Conservation (phyloP, 352 stramenopile species). For the Pythium biforme region DNA sequence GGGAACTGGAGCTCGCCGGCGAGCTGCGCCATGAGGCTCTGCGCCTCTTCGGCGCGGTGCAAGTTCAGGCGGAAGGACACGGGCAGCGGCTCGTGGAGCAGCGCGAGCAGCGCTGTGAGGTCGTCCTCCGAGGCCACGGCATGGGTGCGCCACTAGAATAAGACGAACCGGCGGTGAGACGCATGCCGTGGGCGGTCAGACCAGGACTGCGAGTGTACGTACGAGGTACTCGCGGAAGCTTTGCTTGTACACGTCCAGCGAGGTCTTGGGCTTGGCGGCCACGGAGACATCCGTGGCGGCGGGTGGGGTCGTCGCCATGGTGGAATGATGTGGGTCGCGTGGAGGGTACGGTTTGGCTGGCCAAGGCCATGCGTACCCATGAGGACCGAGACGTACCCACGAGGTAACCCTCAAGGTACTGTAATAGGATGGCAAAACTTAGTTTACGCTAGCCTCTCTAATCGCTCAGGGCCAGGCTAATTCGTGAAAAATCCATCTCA, state of each 20-base stretch:
- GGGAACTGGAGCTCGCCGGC: conserved; percentile 57
- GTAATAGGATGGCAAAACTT: not conserved
- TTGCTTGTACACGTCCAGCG: conserved; percentile 77
- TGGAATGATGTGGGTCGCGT: not conserved
- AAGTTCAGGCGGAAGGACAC: conserved; percentile 84
- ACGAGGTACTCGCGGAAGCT: conserved; percentile 83
- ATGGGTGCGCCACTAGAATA: conserved; percentile 50
- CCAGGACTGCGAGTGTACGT: not conserved
- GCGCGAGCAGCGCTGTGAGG: conserved; percentile 61
- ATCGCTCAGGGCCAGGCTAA: not conserved
- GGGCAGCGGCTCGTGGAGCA: conserved; percentile 74
- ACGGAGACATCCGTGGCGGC: not conserved
- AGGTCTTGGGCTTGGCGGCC: conserved; percentile 38
- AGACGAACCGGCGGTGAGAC: not conserved
- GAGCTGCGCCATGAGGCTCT: conserved; percentile 51
- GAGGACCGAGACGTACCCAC: no score
- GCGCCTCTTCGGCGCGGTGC: conserved; percentile 53
- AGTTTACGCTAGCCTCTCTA: not conserved
- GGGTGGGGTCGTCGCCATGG: not conserved
- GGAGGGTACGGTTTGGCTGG: not conserved
- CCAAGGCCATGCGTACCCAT: not conserved
- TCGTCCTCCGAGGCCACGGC: conserved; percentile 51
- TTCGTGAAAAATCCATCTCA: not conserved
- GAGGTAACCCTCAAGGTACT: not conserved
- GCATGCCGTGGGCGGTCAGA: not conserved